A percentile compares a stretch with the other conserved stretches of the same genome.
Conservation (phyloP, 2,329 filamentous ascomycete genomes). For the Epichloe glyceriae region DNA sequence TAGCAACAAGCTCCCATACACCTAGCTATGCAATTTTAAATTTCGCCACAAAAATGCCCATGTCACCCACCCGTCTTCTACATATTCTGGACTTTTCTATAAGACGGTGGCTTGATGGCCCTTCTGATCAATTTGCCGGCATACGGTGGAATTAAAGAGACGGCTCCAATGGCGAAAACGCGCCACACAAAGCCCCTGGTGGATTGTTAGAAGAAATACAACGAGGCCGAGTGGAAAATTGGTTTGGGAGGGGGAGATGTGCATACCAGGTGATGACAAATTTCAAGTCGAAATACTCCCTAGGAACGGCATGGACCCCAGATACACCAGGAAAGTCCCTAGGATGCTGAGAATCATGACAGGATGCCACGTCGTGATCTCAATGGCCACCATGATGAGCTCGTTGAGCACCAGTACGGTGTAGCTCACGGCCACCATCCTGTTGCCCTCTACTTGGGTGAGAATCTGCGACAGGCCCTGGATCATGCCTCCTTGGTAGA, state of each 20-base stretch:
- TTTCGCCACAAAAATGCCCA: constrained; percentile 4
- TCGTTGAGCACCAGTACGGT: constrained; percentile 89
- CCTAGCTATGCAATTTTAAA: neutral
- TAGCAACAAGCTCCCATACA: neutral
- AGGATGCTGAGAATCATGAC: constrained; percentile 78
- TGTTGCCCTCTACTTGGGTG: constrained; percentile 57
- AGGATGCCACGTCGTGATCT: constrained; percentile 94
- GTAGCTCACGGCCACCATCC: constrained; percentile 84
- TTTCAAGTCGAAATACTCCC: constrained; percentile 74
- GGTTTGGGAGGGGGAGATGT: no score
- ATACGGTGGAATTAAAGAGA: constrained; percentile 78
- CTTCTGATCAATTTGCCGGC: constrained; percentile 72
- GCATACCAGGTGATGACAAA: constrained; percentile 62
- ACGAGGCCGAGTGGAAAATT: neutral
- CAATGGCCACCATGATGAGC: constrained; percentile 90
- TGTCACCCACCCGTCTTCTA: constrained; percentile 19
- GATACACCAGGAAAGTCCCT: constrained; percentile 69
- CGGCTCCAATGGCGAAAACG: constrained; percentile 62
- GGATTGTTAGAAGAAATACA: constrained; percentile 9
- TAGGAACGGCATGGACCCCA: constrained; percentile 74
- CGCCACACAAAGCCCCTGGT: constrained; percentile 76
- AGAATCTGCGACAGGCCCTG: constrained; percentile 88
- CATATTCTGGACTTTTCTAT: constrained; percentile 76
- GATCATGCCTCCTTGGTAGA: constrained; percentile 93
- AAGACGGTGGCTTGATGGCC: constrained; percentile 82